phyloP scores from a whole-genome alignment of 345 rosid genomes.

The Firmiana major region DNA sequence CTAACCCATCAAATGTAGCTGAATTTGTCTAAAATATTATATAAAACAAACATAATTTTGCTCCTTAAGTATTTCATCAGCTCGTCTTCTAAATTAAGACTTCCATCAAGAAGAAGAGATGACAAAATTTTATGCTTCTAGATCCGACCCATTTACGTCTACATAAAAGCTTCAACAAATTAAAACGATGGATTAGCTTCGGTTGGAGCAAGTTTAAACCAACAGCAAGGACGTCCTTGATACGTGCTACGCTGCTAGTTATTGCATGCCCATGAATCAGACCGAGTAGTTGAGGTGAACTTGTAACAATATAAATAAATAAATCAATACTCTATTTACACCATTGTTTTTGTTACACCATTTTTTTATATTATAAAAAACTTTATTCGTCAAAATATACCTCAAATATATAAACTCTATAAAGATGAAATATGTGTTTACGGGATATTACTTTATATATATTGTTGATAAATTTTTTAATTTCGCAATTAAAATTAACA shows the following conservation, averaged over 20 bases:
- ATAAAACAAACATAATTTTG: background rate
- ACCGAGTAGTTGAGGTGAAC: background rate
- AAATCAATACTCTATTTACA: background rate
- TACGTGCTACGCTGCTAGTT: background rate
- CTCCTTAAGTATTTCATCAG: background rate
- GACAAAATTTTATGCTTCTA: background rate
- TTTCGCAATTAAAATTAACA: too few relatives aligned
- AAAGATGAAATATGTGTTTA: too few relatives aligned
- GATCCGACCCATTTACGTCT: background rate
- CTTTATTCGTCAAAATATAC: too few relatives aligned
- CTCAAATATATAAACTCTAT: too few relatives aligned
- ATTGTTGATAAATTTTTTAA: too few relatives aligned
- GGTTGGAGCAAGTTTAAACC: background rate
- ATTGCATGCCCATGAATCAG: background rate
- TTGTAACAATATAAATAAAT: background rate
- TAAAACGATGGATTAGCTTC: background rate
- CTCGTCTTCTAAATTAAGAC: background rate
- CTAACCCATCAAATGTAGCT: background rate
- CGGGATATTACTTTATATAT: too few relatives aligned
- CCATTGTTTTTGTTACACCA: background rate
- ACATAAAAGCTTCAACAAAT: background rate
- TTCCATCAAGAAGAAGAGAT: background rate
- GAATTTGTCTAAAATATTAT: background rate
- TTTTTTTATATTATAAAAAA: background rate
- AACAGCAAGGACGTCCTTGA: background rate